These are phyloP conservation scores for Tilletia setariae DNA, from an alignment of 1,284 basidiomycete species.

Conservation along the genomic window DNA sequence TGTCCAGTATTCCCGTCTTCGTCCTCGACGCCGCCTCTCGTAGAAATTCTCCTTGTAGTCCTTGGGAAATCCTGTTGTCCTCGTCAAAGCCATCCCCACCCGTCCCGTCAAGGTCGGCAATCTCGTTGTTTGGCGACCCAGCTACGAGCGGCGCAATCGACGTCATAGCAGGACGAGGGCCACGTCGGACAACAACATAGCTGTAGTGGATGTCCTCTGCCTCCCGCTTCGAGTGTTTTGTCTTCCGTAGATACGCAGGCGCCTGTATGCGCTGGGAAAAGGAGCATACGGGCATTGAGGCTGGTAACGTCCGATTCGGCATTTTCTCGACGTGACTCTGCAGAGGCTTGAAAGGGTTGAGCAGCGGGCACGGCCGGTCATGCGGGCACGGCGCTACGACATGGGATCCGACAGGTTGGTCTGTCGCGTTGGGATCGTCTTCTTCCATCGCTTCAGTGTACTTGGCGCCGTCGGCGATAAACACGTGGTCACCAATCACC, in stretches of 20 bases:
- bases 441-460: slow-evolving; percentile 39
- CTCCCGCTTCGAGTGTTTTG: slow-evolving; percentile 76
- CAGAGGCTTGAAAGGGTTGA: slow-evolving; percentile 51
- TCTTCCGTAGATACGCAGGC: slow-evolving; percentile 76
- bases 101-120: not conserved
- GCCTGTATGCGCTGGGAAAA: slow-evolving; percentile 84
- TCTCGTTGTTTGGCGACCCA: not conserved
- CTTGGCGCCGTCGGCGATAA: slow-evolving; percentile 25
- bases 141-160: slow-evolving; percentile 18
- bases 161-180: slow-evolving; percentile 62
- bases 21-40: slow-evolving; percentile 23
- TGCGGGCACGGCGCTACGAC: slow-evolving; percentile 68
- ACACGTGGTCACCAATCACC: slow-evolving; percentile 55
- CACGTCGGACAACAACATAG: slow-evolving; percentile 83
- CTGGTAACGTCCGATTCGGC: slow-evolving; percentile 40
- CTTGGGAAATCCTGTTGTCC: not conserved
- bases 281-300: slow-evolving; percentile 65
- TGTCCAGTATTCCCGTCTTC: slow-evolving; percentile 39
- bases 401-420: not conserved
- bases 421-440: slow-evolving; percentile 25
- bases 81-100: no score
- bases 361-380: slow-evolving; percentile 75
- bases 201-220: slow-evolving; percentile 85
- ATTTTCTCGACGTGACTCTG: slow-evolving; percentile 16
- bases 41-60: not conserved